phyloP scores from a whole-genome alignment of 495 filamentous ascomycete genomes.

The Penicillium psychrofluorescens region DNA sequence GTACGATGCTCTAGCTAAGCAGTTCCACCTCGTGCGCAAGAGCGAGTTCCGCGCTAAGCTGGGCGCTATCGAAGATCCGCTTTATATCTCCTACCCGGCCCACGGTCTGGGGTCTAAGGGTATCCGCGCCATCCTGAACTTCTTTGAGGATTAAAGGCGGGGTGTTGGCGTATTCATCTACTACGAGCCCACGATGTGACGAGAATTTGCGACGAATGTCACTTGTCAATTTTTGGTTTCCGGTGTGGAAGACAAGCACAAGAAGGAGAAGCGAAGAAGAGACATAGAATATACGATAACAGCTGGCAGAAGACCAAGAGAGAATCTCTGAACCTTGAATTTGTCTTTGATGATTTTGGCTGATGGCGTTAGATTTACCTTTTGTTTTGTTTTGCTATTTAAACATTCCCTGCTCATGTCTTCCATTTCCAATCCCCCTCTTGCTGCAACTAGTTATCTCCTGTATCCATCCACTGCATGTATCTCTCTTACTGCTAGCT shows the following conservation, averaged over 20 bases:
- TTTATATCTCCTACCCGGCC: conserved; percentile 76
- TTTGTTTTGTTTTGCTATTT: background rate
- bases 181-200: background rate
- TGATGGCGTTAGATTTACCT: background rate
- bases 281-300: too few relatives aligned
- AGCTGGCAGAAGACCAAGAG: too few relatives aligned
- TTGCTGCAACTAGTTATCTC: conserved; percentile 6
- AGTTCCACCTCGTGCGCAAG: conserved; percentile 73
- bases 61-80: conserved; percentile 65
- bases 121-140: conserved; percentile 68
- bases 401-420: background rate
- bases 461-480: conserved; percentile 10
- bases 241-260: background rate
- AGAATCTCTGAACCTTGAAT: too few relatives aligned
- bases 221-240: background rate
- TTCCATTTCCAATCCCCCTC: conserved; percentile 15
- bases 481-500: conserved; percentile 5
- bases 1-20: conserved; percentile 68
- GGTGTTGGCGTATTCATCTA: background rate
- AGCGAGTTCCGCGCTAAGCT: conserved; percentile 83
- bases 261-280: too few relatives aligned
- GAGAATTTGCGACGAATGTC: background rate
- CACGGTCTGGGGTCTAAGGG: conserved; percentile 72
- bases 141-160: conserved; percentile 67
- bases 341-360: too few relatives aligned